Conservation (phyloP, 2,329 filamentous ascomycete species). For the Diaporthe helianthi region DNA sequence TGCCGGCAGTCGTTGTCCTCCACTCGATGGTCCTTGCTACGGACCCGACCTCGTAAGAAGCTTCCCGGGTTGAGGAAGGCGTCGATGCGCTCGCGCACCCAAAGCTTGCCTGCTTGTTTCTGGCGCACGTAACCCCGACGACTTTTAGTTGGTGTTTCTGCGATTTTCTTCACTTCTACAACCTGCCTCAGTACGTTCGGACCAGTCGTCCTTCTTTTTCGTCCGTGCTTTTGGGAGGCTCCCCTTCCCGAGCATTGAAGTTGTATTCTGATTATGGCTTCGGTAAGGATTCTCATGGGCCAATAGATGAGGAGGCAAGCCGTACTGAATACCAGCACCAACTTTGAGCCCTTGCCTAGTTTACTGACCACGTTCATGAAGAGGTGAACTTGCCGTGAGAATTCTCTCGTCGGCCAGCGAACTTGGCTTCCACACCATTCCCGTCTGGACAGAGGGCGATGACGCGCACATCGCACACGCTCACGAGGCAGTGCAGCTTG, state of each 20-base stretch:
- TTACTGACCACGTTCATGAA: constrained; percentile 44
- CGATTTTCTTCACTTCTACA: constrained; percentile 56
- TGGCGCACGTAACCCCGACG: constrained; percentile 67
- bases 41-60: constrained; percentile 66
- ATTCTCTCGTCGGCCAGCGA: constrained; percentile 67
- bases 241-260: not conserved
- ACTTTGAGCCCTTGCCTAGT: not conserved
- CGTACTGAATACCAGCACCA: not conserved
- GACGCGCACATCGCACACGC: constrained; percentile 60
- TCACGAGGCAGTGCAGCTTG: constrained; percentile 56
- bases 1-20: constrained; percentile 54
- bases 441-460: constrained; percentile 63
- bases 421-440: constrained; percentile 61
- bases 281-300: constrained; percentile 19
- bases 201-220: constrained; percentile 57
- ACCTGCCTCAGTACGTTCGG: constrained; percentile 68
- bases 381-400: constrained; percentile 68
- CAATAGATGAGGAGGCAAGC: constrained; percentile 12
- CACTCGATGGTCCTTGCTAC: constrained; percentile 66
- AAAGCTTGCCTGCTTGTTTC: constrained; percentile 69
- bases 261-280: not conserved
- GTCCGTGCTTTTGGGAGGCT: constrained; percentile 34
- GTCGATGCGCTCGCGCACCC: constrained; percentile 68
- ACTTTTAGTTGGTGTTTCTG: constrained; percentile 59
- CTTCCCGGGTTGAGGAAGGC: constrained; percentile 62